Percentiles rank a stretch among this genome's conserved stretches.
phyloP scores from a whole-genome alignment of 495 filamentous ascomycete genomes.

The Xylaria telfairii region DNA sequence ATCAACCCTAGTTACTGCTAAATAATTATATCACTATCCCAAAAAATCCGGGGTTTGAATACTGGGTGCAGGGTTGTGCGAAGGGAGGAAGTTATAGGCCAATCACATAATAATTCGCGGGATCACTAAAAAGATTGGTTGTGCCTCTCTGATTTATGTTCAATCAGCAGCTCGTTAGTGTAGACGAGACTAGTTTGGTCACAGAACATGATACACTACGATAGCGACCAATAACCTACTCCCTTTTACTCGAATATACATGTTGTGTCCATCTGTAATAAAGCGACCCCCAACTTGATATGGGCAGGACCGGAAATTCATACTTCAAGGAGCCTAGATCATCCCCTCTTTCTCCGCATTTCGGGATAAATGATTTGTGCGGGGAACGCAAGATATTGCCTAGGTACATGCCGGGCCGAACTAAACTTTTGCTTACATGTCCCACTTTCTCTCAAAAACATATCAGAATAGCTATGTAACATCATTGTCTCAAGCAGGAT shows the following conservation, averaged over 20 bases:
- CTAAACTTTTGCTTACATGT: not conserved
- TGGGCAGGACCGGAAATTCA: not conserved
- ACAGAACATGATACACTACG: not conserved
- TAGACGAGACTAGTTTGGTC: not conserved
- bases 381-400: not conserved
- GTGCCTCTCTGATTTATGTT: not conserved
- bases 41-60: not conserved
- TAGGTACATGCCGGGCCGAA: not conserved
- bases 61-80: not conserved
- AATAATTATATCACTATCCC: not conserved
- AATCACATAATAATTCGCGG: not conserved
- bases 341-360: constrained; percentile 17
- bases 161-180: not conserved
- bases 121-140: not conserved
- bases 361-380: not conserved
- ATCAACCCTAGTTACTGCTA: not conserved
- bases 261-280: not conserved
- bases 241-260: not conserved
- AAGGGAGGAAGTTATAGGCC: not conserved
- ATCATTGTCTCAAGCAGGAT: no score
- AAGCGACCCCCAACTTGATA: not conserved
- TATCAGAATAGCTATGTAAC: no score
- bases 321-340: not conserved
- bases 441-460: no score
- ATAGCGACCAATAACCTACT: not conserved